Evolutionary conservation across 371 early-diverging fungal genomes (phyloP).

Genomic region (Actinomortierella wolfii): DNA sequence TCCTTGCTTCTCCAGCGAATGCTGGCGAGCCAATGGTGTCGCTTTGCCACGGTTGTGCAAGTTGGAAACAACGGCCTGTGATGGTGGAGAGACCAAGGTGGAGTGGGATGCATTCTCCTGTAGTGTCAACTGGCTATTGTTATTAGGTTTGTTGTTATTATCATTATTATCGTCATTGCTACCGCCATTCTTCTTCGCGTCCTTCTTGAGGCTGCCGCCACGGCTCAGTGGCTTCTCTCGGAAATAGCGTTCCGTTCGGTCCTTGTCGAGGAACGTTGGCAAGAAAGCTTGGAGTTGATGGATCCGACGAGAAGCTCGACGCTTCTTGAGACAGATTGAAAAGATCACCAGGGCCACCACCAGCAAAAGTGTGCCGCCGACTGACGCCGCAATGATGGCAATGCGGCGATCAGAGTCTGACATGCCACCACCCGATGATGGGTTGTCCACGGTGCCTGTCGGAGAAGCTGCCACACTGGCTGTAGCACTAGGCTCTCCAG

Average conservation of each 20-base stretch:
- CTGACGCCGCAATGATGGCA: slow-evolving; percentile 12
- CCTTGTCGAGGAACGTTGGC: slow-evolving; percentile 42
- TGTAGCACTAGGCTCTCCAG: no score
- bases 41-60: no score
- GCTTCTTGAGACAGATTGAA: slow-evolving; percentile 29
- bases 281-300: slow-evolving; percentile 39
- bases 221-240: slow-evolving; percentile 17
- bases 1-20: no score
- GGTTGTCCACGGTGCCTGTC: not conserved
- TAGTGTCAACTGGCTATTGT: no score
- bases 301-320: slow-evolving; percentile 35
- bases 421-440: not conserved
- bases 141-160: not conserved
- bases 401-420: slow-evolving; percentile 1
- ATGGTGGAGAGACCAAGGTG: no score
- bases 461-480: not conserved
- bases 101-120: no score
- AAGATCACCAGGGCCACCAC: slow-evolving; percentile 19
- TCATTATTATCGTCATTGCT: slow-evolving; percentile 5
- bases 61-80: no score
- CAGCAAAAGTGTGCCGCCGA: slow-evolving; percentile 22
- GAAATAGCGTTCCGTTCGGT: slow-evolving; percentile 41
- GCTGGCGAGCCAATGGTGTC: no score
- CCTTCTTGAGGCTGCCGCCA: slow-evolving; percentile 16
- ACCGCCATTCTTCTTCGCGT: not conserved